A percentile compares a stretch with the other conserved stretches of the same genome.
phyloP scores from a whole-genome alignment of 208 protist genomes.

The Naegleria lovaniensis region DNA sequence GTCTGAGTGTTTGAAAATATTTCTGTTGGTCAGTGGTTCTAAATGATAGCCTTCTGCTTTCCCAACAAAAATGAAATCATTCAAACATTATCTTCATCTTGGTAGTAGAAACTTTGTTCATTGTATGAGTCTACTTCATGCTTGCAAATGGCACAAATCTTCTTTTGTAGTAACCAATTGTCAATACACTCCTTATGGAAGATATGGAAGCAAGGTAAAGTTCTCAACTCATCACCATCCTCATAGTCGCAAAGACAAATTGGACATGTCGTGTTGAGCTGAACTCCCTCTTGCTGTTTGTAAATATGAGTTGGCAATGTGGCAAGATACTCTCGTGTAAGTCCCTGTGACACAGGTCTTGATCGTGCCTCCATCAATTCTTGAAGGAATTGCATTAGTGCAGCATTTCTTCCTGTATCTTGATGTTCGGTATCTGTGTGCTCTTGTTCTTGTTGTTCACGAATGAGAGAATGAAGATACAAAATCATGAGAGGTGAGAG shows the following conservation, averaged over 20 bases:
- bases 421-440: not conserved
- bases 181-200: slow-evolving; percentile 36
- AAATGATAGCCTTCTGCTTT: too few species aligned
- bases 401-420: not conserved
- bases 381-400: not conserved
- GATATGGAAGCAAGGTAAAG: slow-evolving; percentile 28
- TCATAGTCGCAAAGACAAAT: slow-evolving; percentile 30
- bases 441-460: not conserved
- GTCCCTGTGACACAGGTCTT: not conserved
- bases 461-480: not conserved
- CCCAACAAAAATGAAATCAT: too few species aligned
- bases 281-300: not conserved
- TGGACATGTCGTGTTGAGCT: not conserved
- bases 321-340: not conserved
- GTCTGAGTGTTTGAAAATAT: too few species aligned
- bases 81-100: too few species aligned
- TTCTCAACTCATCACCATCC: slow-evolving; percentile 15
- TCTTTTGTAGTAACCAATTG: slow-evolving; percentile 20
- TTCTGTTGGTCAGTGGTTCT: too few species aligned
- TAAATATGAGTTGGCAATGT: not conserved
- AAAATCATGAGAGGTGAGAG: not conserved
- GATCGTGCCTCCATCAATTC: not conserved
- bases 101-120: not conserved
- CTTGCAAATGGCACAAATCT: slow-evolving; percentile 31
- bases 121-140: slow-evolving; percentile 16